Conservation (phyloP, 2,329 filamentous ascomycete species). For the Neofusicoccum kwambonambiense region DNA sequence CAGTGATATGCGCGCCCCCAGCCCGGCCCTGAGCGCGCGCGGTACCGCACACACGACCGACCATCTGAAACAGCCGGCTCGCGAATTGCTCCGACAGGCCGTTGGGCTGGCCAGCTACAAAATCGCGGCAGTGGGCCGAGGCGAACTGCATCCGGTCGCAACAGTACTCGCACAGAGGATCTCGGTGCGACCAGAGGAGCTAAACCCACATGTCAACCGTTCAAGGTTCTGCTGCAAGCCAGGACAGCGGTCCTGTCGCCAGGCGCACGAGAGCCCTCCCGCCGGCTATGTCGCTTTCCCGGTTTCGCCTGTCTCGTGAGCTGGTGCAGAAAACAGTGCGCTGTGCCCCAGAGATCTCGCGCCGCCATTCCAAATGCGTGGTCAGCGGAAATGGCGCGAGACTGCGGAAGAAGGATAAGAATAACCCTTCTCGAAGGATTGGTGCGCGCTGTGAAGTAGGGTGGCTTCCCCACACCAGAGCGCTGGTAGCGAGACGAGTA, state of each 20-base stretch:
- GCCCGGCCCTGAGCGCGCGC: not conserved
- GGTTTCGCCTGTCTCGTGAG: slow-evolving; percentile 19
- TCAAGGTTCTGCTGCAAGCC: slow-evolving; percentile 9
- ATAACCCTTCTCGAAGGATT: slow-evolving; percentile 6
- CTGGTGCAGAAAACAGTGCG: slow-evolving; percentile 17
- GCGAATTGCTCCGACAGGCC: slow-evolving; percentile 13
- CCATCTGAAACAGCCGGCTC: slow-evolving; percentile 17
- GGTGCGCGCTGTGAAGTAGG: not conserved
- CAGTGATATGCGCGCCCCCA: slow-evolving; percentile 3
- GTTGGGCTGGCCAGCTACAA: slow-evolving; percentile 12
- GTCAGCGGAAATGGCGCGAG: not conserved
- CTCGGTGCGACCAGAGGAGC: slow-evolving; percentile 12
- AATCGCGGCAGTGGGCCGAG: slow-evolving; percentile 4
- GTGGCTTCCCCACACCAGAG: slow-evolving; percentile 8
- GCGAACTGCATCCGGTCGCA: slow-evolving; percentile 16
- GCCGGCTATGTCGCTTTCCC: slow-evolving; percentile 13
- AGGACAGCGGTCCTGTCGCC: slow-evolving; percentile 9
- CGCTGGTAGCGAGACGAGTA: slow-evolving; percentile 15
- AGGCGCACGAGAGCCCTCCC: slow-evolving; percentile 14
- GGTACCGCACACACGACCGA: not conserved
- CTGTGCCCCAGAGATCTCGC: slow-evolving; percentile 6
- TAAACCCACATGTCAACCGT: slow-evolving; percentile 18
- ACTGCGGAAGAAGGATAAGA: not conserved
- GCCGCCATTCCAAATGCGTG: slow-evolving; percentile 17
- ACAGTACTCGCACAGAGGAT: slow-evolving; percentile 18